A percentile compares a stretch with the other conserved stretches of the same genome.
Evolutionary conservation across 768 basidiomycete genomes (phyloP).

Genomic region (Mycena amicta): DNA sequence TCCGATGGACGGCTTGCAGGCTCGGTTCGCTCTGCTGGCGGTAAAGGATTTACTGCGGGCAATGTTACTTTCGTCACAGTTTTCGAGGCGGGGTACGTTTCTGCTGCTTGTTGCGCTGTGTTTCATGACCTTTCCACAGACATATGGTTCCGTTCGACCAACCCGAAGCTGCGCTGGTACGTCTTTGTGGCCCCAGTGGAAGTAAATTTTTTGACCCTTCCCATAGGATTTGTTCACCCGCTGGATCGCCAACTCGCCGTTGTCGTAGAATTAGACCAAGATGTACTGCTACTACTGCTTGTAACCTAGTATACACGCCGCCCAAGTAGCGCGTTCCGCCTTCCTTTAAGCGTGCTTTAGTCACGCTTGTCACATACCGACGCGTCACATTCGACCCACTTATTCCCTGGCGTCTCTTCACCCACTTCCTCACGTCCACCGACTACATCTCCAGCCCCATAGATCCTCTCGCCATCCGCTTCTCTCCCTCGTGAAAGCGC

Average conservation of each 20-base stretch:
- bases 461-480: no score
- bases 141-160: conserved; percentile 94
- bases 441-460: no score
- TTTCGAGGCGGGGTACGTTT: conserved; percentile 74
- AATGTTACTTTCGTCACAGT: conserved; percentile 83
- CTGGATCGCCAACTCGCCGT: conserved; percentile 18
- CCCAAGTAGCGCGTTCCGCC: no score
- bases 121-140: conserved; percentile 37
- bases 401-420: no score
- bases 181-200: no score
- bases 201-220: neutral
- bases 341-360: no score
- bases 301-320: no score
- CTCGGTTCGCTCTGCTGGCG: conserved; percentile 69
- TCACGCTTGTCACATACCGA: no score
- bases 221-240: conserved; percentile 15
- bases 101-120: neutral
- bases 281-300: no score
- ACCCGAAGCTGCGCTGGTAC: conserved; percentile 39
- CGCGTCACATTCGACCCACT: no score
- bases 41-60: conserved; percentile 66
- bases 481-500: no score
- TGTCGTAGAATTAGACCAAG: conserved; percentile 11
- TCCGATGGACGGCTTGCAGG: conserved; percentile 62
- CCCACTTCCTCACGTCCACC: no score